These are phyloP conservation scores for Gossypium schwendimanii DNA, from an alignment of 441 rosid genomes.

Conservation along the genomic window DNA sequence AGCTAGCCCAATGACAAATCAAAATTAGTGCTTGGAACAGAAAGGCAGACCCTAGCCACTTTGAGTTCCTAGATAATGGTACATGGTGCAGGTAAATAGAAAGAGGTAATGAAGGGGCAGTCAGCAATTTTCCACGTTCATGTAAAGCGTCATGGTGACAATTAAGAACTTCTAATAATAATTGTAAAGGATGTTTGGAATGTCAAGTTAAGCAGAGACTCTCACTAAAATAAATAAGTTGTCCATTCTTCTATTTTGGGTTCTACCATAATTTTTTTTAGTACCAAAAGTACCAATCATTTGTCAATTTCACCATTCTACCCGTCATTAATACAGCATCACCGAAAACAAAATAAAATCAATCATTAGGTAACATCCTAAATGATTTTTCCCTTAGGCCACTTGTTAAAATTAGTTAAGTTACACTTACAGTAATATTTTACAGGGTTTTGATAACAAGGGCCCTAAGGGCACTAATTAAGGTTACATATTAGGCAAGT, in stretches of 20 bases:
- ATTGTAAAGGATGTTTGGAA: slow-evolving; percentile 1
- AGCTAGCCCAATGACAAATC: background rate
- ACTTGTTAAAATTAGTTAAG: background rate
- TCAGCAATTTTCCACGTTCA: background rate
- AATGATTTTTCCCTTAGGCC: background rate
- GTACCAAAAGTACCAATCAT: background rate
- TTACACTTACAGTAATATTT: background rate
- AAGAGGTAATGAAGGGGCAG: background rate
- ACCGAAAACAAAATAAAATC: background rate
- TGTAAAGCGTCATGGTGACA: background rate
- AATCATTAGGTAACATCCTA: background rate
- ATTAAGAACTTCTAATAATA: slow-evolving; percentile 1
- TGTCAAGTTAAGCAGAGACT: background rate
- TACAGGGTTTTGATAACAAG: background rate
- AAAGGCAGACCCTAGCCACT: slow-evolving; percentile 1
- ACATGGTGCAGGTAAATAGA: background rate
- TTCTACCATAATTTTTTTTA: slow-evolving; percentile 4
- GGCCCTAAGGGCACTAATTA: background rate
- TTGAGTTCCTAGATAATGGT: background rate
- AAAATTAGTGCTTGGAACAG: background rate
- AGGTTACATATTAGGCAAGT: background rate
- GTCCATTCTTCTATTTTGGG: slow-evolving; percentile 2
- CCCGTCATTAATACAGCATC: background rate
- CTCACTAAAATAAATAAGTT: background rate
- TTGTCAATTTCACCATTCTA: background rate